phyloP scores from a whole-genome alignment of 2,329 filamentous ascomycete genomes.

The Trichoderma asperellum region DNA sequence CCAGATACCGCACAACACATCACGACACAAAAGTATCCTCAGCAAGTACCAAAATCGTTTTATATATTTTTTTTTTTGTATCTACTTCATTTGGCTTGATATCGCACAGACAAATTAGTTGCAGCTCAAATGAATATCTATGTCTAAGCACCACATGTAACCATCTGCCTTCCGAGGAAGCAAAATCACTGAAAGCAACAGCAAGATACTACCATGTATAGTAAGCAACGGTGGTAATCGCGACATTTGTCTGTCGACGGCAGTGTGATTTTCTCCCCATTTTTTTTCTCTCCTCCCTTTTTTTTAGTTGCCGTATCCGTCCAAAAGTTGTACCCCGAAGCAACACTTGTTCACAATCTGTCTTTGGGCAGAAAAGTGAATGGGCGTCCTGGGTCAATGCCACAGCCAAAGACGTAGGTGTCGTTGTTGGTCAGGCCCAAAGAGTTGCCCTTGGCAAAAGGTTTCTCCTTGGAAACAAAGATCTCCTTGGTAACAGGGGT shows the following conservation, averaged over 20 bases:
- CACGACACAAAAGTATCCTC: not conserved
- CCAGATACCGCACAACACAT: not conserved
- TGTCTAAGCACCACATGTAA: slow-evolving; percentile 22
- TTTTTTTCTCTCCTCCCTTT: not conserved
- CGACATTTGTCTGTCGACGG: not conserved
- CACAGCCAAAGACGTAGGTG: not conserved
- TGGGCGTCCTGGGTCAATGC: not conserved
- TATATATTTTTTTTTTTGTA: not conserved
- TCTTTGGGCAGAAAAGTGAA: not conserved
- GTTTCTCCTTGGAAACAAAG: not conserved
- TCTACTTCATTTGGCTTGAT: slow-evolving; percentile 2
- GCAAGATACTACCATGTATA: not conserved
- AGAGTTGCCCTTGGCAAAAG: not conserved
- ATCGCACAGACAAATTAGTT: not conserved
- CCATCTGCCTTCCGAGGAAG: slow-evolving; percentile 5
- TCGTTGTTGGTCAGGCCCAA: not conserved
- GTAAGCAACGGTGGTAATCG: not conserved
- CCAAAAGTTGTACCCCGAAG: not conserved
- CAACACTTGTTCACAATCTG: not conserved
- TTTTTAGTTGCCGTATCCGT: not conserved
- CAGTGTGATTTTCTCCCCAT: not conserved
- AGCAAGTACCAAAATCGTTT: not conserved
- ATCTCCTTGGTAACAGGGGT: no score
- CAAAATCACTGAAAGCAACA: not conserved
- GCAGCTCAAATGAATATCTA: slow-evolving; percentile 24